Conservation (phyloP, 495 filamentous ascomycete species). For the Aspergillus cristatus region DNA sequence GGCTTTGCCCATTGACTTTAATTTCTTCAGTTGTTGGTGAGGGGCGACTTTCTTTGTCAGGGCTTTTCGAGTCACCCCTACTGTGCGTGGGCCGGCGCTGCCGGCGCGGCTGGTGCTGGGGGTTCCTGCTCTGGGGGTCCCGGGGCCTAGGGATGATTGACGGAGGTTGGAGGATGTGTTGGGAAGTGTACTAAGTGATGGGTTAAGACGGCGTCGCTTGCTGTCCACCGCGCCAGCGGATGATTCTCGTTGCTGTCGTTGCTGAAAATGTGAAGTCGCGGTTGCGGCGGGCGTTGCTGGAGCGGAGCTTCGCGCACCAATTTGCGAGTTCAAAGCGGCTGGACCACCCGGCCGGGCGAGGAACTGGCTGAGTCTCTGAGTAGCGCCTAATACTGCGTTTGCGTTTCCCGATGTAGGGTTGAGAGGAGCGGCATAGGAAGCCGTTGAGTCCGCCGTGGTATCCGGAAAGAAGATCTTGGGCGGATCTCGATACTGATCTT, state of each 20-base stretch:
- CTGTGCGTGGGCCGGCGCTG: conserved; percentile 56
- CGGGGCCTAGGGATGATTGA: conserved; percentile 74
- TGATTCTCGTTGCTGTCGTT: conserved; percentile 63
- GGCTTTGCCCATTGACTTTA: conserved; percentile 39
- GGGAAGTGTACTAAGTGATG: conserved; percentile 55
- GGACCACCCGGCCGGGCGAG: conserved; percentile 16
- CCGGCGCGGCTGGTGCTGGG: conserved; percentile 56
- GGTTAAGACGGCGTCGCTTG: conserved; percentile 64
- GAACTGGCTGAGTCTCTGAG: conserved; percentile 39
- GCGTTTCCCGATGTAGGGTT: conserved; percentile 35
- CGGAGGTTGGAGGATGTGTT: conserved; percentile 64
- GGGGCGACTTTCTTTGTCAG: conserved; percentile 55
- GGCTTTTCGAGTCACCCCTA: conserved; percentile 50
- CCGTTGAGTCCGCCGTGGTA: conserved; percentile 28
- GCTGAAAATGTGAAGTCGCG: conserved; percentile 50
- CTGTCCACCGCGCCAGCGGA: conserved; percentile 64
- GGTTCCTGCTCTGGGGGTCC: conserved; percentile 73
- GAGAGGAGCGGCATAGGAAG: conserved; percentile 31
- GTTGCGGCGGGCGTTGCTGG: conserved; percentile 54
- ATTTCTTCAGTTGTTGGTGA: conserved; percentile 50
- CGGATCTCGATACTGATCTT: conserved; percentile 47
- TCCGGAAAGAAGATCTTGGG: conserved; percentile 43
- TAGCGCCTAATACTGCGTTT: conserved; percentile 32
- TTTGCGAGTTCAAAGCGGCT: conserved; percentile 19
- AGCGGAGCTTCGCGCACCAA: conserved; percentile 40